Base-by-base conservation (phyloP, 140 eudicot species). In the Flaveria floridana region DNA sequence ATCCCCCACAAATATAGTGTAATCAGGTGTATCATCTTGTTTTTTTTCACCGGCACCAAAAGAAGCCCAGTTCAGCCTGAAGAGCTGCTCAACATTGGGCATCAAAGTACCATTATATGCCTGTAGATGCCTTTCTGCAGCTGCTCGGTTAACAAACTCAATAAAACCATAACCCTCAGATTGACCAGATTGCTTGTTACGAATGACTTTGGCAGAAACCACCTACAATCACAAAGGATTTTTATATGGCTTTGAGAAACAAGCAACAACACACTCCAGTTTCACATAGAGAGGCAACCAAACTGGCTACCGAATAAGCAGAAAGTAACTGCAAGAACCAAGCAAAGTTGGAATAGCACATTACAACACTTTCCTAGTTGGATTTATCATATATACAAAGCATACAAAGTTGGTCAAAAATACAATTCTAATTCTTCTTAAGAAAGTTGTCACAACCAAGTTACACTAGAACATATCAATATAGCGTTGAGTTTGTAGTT, bases 111-210 rank as follows among this genome's bases (percentile, higher is more conserved):
- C 87, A 74, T 87, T 92, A 76, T 82, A 92, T 44, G 92, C 78
- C 70, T 87, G 96, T 61, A 92, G 80, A 78, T 76, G 79, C 75
- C 87, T 85, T 59, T 92, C 96, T 34, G 96, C 96, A 53, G 88
- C 97, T 71, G 87, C 90, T 79, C 78, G 90, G 62, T 76, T 84
- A 26, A 15, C 82, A 66, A 87, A 92, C 71, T 92, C 97, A 41
- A 92, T 76, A 71, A 92, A 92, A 6, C 97, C 97, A 83, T 89
- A 92, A 37, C 96, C 89, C 66, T 89, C 96, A 13, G 97, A 86
- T 64, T 92, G 97, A 9, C 77, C 81, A 65, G 90, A 82, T 79
- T 83, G 88, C 96, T 92, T 92, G 81, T 92, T 89, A 20, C 96
- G 91, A n/a, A 92, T 92, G 70, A 92, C 96, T 79, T 91, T 91